Evolutionary conservation across 106 monocot genomes (phyloP), one percentile per base, ranked within the genome.

Genomic region (Ottelia alismoides): DNA sequence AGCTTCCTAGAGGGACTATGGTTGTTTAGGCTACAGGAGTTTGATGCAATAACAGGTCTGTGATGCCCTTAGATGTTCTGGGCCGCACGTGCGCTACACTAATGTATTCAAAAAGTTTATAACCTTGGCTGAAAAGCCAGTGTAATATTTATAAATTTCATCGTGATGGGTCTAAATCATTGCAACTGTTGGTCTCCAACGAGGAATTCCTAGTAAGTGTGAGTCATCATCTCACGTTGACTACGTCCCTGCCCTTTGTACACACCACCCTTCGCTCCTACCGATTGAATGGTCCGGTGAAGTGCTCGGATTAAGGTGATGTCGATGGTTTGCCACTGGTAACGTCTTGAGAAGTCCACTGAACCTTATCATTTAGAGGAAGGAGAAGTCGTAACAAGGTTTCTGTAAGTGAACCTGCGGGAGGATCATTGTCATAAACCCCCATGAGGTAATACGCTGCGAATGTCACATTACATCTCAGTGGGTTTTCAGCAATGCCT

Each of bases 21-120:
- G 35, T 14, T 4, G 14, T 40, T 40, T 71, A 80, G 70, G 80
- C 71, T 70, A 75, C 61, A 60, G 61, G 75, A 75, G 75, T 75
- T 75, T 71, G 74, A 71, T 65, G 74, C 74, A 75, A 73, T 69
- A 76, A 72, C 61, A 76, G 65, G 76, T 72, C 72, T 76, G 76
- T 76, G 81, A 76, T 69, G 72, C 76, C 81, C 72, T 73, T 76
- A 72, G 81, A 81, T 76, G 76, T 76, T 76, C 60, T 81, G 74
- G 79, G 74, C 69, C 69, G 64, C 78, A 78, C 73, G 61, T 65
- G 55, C 69, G 68, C 72, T 78, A 72, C 72, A 56, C 51, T 68
- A 58, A 52, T 59, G 58, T 68, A 68, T 68, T 68, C 67, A 68
- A 68, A 49, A 58, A 59, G 51, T 68, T 28, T 59, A 59, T 68